Evolutionary conservation across 495 filamentous ascomycete genomes (phyloP).

Genomic region (Neurospora cerealis): DNA sequence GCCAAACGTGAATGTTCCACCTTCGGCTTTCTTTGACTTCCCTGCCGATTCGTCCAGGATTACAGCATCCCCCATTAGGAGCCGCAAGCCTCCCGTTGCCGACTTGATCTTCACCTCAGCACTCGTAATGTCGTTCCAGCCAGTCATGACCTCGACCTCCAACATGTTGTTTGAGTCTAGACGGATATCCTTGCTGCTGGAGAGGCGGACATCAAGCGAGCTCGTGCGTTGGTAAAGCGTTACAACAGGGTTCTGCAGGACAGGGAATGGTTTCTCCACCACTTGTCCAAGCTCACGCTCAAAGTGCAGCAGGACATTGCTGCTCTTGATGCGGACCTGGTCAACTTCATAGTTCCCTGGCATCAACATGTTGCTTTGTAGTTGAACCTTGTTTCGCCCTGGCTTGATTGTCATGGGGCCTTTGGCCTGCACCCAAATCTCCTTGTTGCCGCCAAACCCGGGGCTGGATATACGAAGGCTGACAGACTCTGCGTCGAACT

Average conservation of each 20-base stretch:
- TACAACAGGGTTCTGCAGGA: conserved; percentile 33
- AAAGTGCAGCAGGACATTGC: conserved; percentile 60
- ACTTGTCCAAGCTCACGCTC: conserved; percentile 36
- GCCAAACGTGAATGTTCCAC: conserved; percentile 58
- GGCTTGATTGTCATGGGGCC: conserved; percentile 35
- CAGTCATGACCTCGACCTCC: conserved; percentile 62
- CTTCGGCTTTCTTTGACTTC: conserved; percentile 38
- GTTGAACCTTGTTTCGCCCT: conserved; percentile 42
- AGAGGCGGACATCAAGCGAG: conserved; percentile 37
- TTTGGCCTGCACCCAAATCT: conserved; percentile 53
- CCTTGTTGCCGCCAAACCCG: conserved; percentile 38
- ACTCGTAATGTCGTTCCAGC: conserved; percentile 62
- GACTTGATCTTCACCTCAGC: conserved; percentile 66
- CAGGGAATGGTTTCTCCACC: conserved; percentile 31
- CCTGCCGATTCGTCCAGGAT: conserved; percentile 44
- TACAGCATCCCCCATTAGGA: conserved; percentile 63
- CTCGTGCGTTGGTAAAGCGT: conserved; percentile 38
- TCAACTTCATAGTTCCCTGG: conserved; percentile 71
- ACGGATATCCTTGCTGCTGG: conserved; percentile 49
- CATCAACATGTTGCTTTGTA: conserved; percentile 49
- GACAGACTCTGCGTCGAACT: conserved; percentile 55
- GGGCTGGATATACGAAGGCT: conserved; percentile 52
- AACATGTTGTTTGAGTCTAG: conserved; percentile 67
- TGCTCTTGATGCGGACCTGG: conserved; percentile 54
- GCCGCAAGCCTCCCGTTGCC: conserved; percentile 76